phyloP scores from a whole-genome alignment of 257 asterid genomes.

The Solanum clarkiae region DNA sequence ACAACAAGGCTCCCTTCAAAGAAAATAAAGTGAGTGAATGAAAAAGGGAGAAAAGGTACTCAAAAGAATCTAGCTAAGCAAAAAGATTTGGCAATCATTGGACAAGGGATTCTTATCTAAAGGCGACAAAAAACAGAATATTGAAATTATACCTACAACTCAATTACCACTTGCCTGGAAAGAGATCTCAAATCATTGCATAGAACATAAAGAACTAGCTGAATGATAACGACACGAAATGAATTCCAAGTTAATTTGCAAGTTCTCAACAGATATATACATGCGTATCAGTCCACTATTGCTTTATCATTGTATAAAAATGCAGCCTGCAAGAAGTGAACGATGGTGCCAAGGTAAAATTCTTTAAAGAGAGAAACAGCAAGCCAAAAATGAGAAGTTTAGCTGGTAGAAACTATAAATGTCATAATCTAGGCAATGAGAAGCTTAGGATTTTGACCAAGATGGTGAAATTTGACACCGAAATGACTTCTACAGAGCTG shows the following conservation, averaged over 20 bases:
- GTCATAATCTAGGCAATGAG: neutral
- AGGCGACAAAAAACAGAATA: neutral
- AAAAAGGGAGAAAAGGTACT: neutral
- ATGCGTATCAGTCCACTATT: neutral
- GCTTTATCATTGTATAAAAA: neutral
- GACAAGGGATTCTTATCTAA: neutral
- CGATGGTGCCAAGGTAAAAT: neutral
- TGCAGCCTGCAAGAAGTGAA: neutral
- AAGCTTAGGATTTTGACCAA: neutral
- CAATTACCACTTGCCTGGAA: neutral
- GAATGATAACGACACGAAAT: neutral
- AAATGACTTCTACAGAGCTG: neutral
- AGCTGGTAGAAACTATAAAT: neutral
- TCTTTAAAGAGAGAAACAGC: neutral
- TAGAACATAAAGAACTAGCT: neutral
- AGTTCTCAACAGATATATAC: neutral
- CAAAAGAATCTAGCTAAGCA: constrained; percentile 9
- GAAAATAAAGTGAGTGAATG: constrained; percentile 18
- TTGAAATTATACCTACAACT: neutral
- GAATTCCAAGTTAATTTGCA: neutral
- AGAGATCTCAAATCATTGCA: neutral
- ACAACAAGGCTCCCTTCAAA: neutral
- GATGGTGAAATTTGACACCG: neutral
- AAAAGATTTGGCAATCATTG: neutral
- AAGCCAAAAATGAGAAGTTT: neutral